A percentile compares a stretch with the other conserved stretches of the same genome.
These are phyloP conservation scores for Pestalotiopsis sp. DNA, from an alignment of 2,329 filamentous ascomycete genomes.

Conservation along the genomic window DNA sequence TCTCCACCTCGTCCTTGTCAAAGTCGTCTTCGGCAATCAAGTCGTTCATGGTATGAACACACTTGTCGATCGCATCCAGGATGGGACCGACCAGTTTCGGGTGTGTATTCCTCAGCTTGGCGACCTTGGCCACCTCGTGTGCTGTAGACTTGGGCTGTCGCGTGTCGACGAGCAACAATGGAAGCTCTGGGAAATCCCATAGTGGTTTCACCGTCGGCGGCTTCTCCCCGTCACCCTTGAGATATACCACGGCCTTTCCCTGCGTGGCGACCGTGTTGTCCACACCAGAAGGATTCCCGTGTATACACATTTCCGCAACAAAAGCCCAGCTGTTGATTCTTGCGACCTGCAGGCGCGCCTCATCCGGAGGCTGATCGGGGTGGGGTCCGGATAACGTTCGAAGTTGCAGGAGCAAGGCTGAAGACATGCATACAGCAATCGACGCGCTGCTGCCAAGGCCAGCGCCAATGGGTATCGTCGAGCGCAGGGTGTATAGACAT, in stretches of 20 bases:
- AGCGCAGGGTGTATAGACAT: conserved; percentile 87
- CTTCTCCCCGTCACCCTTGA: conserved; percentile 75
- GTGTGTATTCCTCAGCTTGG: conserved; percentile 68
- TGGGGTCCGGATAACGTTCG: conserved; percentile 88
- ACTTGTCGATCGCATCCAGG: conserved; percentile 81
- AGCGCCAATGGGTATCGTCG: conserved; percentile 89
- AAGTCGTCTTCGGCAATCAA: conserved; percentile 66
- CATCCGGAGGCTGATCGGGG: conserved; percentile 83
- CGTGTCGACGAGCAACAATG: conserved; percentile 87
- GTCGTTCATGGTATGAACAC: conserved; percentile 58
- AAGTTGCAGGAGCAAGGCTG: conserved; percentile 84
- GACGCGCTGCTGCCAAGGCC: conserved; percentile 94
- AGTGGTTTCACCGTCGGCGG: conserved; percentile 78
- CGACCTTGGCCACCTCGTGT: conserved; percentile 86
- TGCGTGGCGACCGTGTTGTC: conserved; percentile 96
- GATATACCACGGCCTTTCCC: conserved; percentile 92
- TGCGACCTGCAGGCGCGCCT: conserved; percentile 89
- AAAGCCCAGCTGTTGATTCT: conserved; percentile 98
- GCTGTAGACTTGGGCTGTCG: conserved; percentile 84
- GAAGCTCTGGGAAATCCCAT: conserved; percentile 89
- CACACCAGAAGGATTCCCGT: conserved; percentile 93
- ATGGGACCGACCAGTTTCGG: conserved; percentile 80
- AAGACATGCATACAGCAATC: conserved; percentile 84
- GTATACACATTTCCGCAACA: conserved; percentile 95
- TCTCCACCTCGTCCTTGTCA: conserved; percentile 63